Conservation (phyloP, 306 rosid species). For the Quercus cerris region DNA sequence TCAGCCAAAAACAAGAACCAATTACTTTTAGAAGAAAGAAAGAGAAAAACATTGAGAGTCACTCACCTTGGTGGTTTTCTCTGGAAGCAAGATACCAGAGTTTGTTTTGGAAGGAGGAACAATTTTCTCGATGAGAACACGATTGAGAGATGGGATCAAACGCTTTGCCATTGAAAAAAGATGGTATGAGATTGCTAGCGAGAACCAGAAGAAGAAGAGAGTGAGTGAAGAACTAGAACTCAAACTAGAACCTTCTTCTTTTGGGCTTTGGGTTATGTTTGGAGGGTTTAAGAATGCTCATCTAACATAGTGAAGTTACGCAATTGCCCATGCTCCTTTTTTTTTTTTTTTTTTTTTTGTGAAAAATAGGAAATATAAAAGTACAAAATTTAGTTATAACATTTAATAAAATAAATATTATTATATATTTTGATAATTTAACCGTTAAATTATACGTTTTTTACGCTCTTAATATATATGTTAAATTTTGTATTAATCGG, state of each 20-base stretch:
- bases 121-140: constrained; percentile 6
- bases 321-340: not conserved
- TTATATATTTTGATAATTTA: too few species aligned
- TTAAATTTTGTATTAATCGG: too few species aligned
- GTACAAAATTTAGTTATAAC: accelerated
- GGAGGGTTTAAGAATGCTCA: constrained; percentile 23
- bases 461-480: too few species aligned
- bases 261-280: not conserved
- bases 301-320: not conserved
- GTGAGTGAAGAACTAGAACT: not conserved
- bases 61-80: constrained; percentile 19
- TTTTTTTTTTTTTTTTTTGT: too few species aligned
- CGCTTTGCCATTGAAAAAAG: constrained; percentile 3
- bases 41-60: not conserved
- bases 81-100: constrained; percentile 28
- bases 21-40: not conserved
- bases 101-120: constrained; percentile 6
- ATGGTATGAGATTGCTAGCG: not conserved
- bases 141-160: constrained; percentile 1
- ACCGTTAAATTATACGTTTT: accelerated
- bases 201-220: not conserved
- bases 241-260: too few species aligned
- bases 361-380: too few species aligned
- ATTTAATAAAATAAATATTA: too few species aligned
- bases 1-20: not conserved